Conservation (phyloP, 1,284 basidiomycete genomes). For the Ustilago lituana region DNA sequence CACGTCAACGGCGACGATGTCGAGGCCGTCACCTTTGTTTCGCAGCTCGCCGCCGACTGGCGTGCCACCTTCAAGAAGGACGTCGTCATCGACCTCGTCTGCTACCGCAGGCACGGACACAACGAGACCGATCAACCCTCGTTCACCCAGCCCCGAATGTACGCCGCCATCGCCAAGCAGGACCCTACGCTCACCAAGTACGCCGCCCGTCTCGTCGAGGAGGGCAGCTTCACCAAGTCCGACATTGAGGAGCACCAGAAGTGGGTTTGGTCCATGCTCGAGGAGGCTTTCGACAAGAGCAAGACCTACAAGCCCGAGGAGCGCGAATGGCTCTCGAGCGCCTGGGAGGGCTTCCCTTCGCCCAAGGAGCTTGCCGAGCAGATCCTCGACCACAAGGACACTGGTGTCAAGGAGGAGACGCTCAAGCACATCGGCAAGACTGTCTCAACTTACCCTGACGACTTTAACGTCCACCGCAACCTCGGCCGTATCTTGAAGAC, state of each 20-base stretch:
- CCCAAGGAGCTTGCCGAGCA: slow-evolving; percentile 94
- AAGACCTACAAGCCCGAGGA: slow-evolving; percentile 88
- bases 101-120: slow-evolving; percentile 98
- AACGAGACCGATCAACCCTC: slow-evolving; percentile 99
- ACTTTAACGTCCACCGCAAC: slow-evolving; percentile 90
- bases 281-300: slow-evolving; percentile 86
- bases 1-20: slow-evolving; percentile 99
- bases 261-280: slow-evolving; percentile 99
- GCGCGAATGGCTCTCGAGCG: slow-evolving; percentile 92
- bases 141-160: slow-evolving; percentile 99
- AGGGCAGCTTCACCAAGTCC: slow-evolving; percentile 92
- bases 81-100: slow-evolving; percentile 97
- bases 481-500: slow-evolving; percentile 88
- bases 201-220: slow-evolving; percentile 86
- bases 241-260: slow-evolving; percentile 98
- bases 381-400: slow-evolving; percentile 86
- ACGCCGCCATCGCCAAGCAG: slow-evolving; percentile 94
- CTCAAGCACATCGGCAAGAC: slow-evolving; percentile 86
- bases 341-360: slow-evolving; percentile 98
- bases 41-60: slow-evolving; percentile 97
- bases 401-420: slow-evolving; percentile 81
- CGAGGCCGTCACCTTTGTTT: slow-evolving; percentile 93
- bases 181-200: slow-evolving; percentile 91
- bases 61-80: slow-evolving; percentile 99
- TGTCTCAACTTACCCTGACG: slow-evolving; percentile 82